phyloP scores from a whole-genome alignment of 768 basidiomycete genomes.

The Rhodotorula taiwanensis region DNA sequence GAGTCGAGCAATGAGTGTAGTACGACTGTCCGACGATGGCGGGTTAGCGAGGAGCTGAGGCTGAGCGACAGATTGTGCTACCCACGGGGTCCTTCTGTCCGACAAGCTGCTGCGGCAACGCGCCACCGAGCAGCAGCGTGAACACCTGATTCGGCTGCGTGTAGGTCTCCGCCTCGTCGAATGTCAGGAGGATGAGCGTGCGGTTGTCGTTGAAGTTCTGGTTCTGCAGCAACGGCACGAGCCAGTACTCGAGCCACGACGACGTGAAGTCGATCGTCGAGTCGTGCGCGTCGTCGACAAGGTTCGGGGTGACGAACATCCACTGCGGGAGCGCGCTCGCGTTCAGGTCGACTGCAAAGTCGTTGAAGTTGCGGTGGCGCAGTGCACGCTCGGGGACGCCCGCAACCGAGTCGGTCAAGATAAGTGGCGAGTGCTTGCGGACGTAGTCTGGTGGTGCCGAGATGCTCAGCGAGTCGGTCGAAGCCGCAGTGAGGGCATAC shows the following conservation, averaged over 20 bases:
- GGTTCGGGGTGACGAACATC: conserved; percentile 60
- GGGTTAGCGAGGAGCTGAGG: too few species aligned
- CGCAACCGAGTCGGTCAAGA: conserved; percentile 53
- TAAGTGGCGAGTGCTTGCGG: conserved; percentile 55
- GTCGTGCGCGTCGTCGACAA: conserved; percentile 54
- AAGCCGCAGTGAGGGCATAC: too few species aligned
- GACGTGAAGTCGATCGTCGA: conserved; percentile 53
- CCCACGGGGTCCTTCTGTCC: conserved; percentile 53
- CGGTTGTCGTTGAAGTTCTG: conserved; percentile 53
- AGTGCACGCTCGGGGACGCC: conserved; percentile 47
- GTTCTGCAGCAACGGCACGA: conserved; percentile 53
- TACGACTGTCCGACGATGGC: too few species aligned
- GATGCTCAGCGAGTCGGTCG: too few species aligned
- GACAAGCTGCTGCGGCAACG: conserved; percentile 48
- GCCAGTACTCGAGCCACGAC: conserved; percentile 52
- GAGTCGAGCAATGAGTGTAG: conserved; percentile 59
- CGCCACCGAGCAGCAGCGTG: conserved; percentile 43
- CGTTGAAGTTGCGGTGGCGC: conserved; percentile 57
- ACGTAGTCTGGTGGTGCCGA: too few species aligned
- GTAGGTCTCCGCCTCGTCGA: conserved; percentile 54
- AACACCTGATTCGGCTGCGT: conserved; percentile 48
- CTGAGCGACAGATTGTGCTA: too few species aligned
- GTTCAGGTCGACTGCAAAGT: conserved; percentile 56
- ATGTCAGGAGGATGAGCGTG: conserved; percentile 57
- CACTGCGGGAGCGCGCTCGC: conserved; percentile 55